These are phyloP conservation scores for Beauveria bassiana DNA, from an alignment of 2,329 filamentous ascomycete species.

Conservation along the genomic window DNA sequence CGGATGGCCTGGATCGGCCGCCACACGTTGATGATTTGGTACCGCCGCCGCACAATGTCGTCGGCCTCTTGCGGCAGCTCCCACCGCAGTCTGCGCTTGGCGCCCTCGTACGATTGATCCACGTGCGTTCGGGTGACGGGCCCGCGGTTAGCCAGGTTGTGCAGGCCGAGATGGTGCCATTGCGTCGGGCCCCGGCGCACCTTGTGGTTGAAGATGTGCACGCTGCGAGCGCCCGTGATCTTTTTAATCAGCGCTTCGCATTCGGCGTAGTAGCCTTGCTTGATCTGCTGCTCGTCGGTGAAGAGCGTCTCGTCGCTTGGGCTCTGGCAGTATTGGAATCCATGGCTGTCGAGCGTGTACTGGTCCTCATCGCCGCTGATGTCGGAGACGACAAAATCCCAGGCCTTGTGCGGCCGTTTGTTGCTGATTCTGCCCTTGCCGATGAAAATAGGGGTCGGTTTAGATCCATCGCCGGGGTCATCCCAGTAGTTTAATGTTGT, in stretches of 20 bases:
- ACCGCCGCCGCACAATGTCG: constrained; percentile 28
- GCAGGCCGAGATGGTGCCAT: constrained; percentile 60
- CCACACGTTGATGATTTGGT: constrained; percentile 47
- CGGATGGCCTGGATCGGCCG: constrained; percentile 29
- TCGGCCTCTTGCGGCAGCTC: constrained; percentile 38
- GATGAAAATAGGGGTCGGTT: constrained; percentile 29
- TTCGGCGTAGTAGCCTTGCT: constrained; percentile 62
- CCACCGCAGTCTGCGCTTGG: constrained; percentile 24
- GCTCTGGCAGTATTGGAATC: constrained; percentile 31
- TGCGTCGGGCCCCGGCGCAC: constrained; percentile 45
- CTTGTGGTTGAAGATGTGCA: constrained; percentile 67
- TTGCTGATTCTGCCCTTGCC: constrained; percentile 21
- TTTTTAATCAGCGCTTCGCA: constrained; percentile 58
- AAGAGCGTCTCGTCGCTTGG: constrained; percentile 26
- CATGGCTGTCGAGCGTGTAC: constrained; percentile 33
- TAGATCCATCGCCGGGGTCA: constrained; percentile 33
- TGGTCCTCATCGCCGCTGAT: constrained; percentile 31
- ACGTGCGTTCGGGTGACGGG: constrained; percentile 34
- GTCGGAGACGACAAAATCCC: constrained; percentile 38
- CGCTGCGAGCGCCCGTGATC: constrained; percentile 47
- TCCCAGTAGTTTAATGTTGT: constrained; percentile 33
- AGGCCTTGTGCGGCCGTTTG: constrained; percentile 23
- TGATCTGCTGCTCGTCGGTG: constrained; percentile 50
- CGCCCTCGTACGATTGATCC: constrained; percentile 44
- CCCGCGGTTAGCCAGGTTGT: constrained; percentile 50